Evolutionary conservation across 352 stramenopile genomes (phyloP).

Genomic region (Phytophthora palmivora): DNA sequence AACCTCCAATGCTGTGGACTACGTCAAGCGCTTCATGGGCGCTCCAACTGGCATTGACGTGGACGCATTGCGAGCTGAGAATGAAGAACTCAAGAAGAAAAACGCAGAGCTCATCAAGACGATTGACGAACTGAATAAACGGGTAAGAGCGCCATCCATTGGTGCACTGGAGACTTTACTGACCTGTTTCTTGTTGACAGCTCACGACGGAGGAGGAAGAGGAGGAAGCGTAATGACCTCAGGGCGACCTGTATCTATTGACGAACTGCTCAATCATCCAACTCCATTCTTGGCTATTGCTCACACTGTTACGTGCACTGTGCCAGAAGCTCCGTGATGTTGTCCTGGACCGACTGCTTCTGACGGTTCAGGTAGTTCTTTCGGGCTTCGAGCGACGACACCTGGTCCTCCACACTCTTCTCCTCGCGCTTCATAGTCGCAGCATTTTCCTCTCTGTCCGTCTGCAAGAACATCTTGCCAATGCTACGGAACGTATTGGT

Average conservation of each 20-base stretch:
- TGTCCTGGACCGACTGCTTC: slow-evolving; percentile 81
- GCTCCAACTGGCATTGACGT: slow-evolving; percentile 92
- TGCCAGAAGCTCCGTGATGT: slow-evolving; percentile 85
- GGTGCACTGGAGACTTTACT: background rate
- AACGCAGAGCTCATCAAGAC: slow-evolving; percentile 91
- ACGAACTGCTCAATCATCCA: slow-evolving; percentile 26
- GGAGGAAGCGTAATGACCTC: slow-evolving; percentile 37
- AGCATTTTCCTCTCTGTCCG: slow-evolving; percentile 57
- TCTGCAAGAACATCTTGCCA: slow-evolving; percentile 88
- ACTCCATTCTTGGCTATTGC: slow-evolving; percentile 28
- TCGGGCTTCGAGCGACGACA: slow-evolving; percentile 74
- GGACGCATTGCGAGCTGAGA: slow-evolving; percentile 88
- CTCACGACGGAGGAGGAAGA: slow-evolving; percentile 78
- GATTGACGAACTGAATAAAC: slow-evolving; percentile 92
- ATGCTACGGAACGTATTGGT: slow-evolving; percentile 80
- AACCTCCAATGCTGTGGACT: slow-evolving; percentile 96
- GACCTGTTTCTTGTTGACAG: slow-evolving; percentile 25
- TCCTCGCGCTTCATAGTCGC: slow-evolving; percentile 64
- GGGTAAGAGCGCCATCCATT: slow-evolving; percentile 49
- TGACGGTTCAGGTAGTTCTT: slow-evolving; percentile 87
- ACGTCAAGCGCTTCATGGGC: slow-evolving; percentile 97
- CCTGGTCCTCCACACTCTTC: slow-evolving; percentile 68
- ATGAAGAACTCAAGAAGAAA: slow-evolving; percentile 94
- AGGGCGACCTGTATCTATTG: slow-evolving; percentile 31
- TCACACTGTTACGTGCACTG: slow-evolving; percentile 69